These are phyloP conservation scores for Colletotrichum scovillei DNA, from an alignment of 2,329 filamentous ascomycete species.

Conservation along the genomic window DNA sequence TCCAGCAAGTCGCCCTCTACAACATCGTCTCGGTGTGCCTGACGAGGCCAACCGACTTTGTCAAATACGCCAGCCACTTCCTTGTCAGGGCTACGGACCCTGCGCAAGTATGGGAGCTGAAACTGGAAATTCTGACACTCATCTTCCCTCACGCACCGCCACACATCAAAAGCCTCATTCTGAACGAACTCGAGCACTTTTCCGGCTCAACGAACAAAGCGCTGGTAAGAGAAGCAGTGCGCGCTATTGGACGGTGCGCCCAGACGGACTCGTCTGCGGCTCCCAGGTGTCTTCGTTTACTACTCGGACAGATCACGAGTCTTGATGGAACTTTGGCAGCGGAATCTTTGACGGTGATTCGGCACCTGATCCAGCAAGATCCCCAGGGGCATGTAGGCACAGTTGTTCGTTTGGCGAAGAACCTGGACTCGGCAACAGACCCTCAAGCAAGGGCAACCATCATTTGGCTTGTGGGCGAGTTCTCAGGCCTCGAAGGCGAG, in stretches of 20 bases:
- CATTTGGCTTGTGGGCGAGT: slow-evolving; percentile 97
- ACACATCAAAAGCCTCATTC: slow-evolving; percentile 84
- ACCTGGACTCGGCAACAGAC: slow-evolving; percentile 88
- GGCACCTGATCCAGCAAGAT: slow-evolving; percentile 94
- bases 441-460: slow-evolving; percentile 93
- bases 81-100: slow-evolving; percentile 84
- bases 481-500: slow-evolving; percentile 80
- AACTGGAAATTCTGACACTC: slow-evolving; percentile 89
- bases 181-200: slow-evolving; percentile 95
- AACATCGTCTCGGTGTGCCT: slow-evolving; percentile 96
- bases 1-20: slow-evolving; percentile 89
- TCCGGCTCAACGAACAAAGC: slow-evolving; percentile 75
- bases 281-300: slow-evolving; percentile 81
- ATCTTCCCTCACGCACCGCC: slow-evolving; percentile 86
- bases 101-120: slow-evolving; percentile 87
- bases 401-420: slow-evolving; percentile 88
- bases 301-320: slow-evolving; percentile 89
- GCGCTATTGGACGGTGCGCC: slow-evolving; percentile 93
- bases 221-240: slow-evolving; percentile 88
- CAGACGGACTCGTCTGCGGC: slow-evolving; percentile 79
- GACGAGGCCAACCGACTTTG: slow-evolving; percentile 80
- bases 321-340: slow-evolving; percentile 89
- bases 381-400: slow-evolving; percentile 84
- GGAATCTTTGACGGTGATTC: slow-evolving; percentile 93
- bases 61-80: slow-evolving; percentile 90